Evolutionary conservation across 148 eudicot genomes (phyloP).

Genomic region (Vaccinium darrowii): DNA sequence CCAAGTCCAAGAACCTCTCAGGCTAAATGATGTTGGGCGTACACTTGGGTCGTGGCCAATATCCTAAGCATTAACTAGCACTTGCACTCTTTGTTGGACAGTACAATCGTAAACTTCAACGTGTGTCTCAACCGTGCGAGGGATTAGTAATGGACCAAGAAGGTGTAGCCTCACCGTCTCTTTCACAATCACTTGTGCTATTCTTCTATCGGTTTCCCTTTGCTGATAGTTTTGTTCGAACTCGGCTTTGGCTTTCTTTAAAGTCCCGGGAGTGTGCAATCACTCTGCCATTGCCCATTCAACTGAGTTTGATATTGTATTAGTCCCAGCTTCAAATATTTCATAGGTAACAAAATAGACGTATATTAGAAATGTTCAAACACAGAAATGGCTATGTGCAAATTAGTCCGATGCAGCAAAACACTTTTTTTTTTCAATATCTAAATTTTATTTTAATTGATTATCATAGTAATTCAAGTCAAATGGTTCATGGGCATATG

Average conservation of each 20-base stretch:
- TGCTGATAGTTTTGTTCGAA: not conserved
- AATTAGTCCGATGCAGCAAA: no score
- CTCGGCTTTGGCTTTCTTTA: not conserved
- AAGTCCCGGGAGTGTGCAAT: not conserved
- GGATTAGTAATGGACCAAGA: not conserved
- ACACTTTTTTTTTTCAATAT: no score
- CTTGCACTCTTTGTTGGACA: constrained; percentile 10
- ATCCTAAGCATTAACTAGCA: constrained; percentile 8
- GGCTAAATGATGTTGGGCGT: constrained; percentile 13
- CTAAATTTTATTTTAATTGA: no score
- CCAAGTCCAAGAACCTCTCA: constrained; percentile 17
- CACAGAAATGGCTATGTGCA: no score
- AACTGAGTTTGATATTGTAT: not conserved
- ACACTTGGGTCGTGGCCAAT: constrained; percentile 11
- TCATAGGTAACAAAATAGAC: not conserved
- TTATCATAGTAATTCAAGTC: no score
- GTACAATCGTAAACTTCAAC: not conserved
- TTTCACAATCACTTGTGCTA: not conserved
- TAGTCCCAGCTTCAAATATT: not conserved
- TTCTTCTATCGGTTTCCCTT: not conserved
- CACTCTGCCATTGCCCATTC: constrained; percentile 11
- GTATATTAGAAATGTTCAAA: no score
- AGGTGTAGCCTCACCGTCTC: constrained; percentile 7
- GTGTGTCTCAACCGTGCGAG: not conserved
- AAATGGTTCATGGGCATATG: no score